A percentile compares a stretch with the other conserved stretches of the same genome.
phyloP scores from a whole-genome alignment of 176 grass and related monocot species.

The Oropetium thomaeum region DNA sequence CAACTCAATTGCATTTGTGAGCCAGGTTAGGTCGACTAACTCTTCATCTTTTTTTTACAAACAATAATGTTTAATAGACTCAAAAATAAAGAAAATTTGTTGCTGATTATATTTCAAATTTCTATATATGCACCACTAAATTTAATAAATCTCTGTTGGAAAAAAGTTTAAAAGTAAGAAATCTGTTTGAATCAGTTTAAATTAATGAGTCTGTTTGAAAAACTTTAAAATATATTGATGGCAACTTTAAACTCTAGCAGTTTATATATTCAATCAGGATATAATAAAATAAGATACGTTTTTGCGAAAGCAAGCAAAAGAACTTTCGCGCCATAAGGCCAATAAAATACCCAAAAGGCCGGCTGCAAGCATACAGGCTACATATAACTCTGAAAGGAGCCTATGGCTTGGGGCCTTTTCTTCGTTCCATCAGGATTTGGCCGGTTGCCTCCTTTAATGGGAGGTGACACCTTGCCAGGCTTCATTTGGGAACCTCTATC shows the following conservation, averaged over 20 bases:
- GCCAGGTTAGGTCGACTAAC: conserved; percentile 56
- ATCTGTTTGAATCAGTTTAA: too few relatives aligned
- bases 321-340: too few relatives aligned
- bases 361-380: neutral
- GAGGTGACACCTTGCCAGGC: neutral
- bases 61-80: neutral
- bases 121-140: neutral
- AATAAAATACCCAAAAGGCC: neutral
- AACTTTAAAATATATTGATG: neutral
- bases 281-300: neutral
- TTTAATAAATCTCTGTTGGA: too few relatives aligned
- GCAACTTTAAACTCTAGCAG: neutral
- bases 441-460: neutral
- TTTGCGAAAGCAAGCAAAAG: neutral
- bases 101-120: neutral
- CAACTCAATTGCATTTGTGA: conserved; percentile 94
- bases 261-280: neutral
- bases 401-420: neutral
- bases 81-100: neutral
- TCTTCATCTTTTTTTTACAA: conserved; percentile 25
- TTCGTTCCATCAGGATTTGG: neutral
- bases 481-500: too few relatives aligned
- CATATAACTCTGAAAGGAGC: too few relatives aligned
- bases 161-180: too few relatives aligned
- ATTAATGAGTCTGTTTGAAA: too few relatives aligned